Base-by-base conservation (phyloP, 805 yeast genomes). In the Wickerhamomyces chambardii region DNA sequence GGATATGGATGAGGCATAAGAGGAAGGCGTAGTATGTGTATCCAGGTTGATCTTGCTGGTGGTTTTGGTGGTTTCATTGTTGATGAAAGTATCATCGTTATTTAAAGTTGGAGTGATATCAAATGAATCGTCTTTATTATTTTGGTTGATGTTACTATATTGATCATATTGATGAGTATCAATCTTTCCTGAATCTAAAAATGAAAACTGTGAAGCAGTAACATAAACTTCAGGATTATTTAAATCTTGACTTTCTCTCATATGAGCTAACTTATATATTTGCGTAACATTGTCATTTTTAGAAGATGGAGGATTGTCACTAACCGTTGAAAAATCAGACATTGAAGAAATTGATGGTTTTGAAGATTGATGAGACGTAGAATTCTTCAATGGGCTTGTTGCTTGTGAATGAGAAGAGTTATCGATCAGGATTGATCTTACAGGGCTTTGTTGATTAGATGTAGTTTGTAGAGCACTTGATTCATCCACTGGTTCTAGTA, bases 151-250 rank as follows among this genome's bases (percentile, higher is more conserved):
- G n/a, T n/a, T n/a, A n/a, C 15, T 22, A 14, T 30, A 22, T 10
- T 35, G 29, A 21, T 21, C 16, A 16, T 21, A 32, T 21, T 18
- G 21, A n/a, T n/a, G n/a, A n/a, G n/a, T n/a, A n/a, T n/a, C n/a
- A n/a, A n/a, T n/a, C n/a, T n/a, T n/a, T n/a, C n/a, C n/a, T n/a
- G n/a, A n/a, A n/a, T 37, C 51, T 36, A 47, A 29, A 10, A 52
- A 38, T 8, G 56, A 47, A 19, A 63, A 52, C 36, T 63, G 65
- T 1, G 63, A 50, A 1, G 68, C 68, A 2, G 68, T 63, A 12
- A 58, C 61, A 45, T 51, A 63, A 4, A 58, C 53, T 25, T 62
- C 67, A 17, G 43, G 40, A 4, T 54, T 42, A 5, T 32, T 33
- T 3, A 49, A 40, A 8, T 28, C 34, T 9, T 28, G 3, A 11